phyloP scores from a whole-genome alignment of 1,139 yeast genomes.

The Lodderomyces margitis region DNA sequence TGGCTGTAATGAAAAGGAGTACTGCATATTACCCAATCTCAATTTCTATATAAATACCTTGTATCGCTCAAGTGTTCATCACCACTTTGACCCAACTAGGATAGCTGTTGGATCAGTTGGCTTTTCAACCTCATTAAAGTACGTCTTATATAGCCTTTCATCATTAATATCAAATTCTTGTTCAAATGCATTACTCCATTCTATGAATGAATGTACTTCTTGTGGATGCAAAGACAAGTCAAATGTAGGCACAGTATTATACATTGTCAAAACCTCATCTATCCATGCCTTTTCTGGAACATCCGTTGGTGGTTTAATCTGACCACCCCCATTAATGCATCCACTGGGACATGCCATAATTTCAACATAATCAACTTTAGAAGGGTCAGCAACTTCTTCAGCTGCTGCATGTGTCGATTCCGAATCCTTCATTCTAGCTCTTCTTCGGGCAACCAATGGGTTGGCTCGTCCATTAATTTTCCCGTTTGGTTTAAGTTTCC shows the following conservation, averaged over 20 bases:
- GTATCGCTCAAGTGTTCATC: conserved; percentile 5
- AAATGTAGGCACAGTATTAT: conserved; percentile 25
- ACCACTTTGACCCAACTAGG: conserved; percentile 48
- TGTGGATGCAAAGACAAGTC: conserved; percentile 18
- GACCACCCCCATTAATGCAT: conserved; percentile 97
- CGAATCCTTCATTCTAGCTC: conserved; percentile 27
- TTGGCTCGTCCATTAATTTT: conserved; percentile 23
- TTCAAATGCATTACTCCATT: conserved; percentile 38
- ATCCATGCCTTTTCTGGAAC: conserved; percentile 44
- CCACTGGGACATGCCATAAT: conserved; percentile 99
- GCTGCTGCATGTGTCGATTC: conserved; percentile 26
- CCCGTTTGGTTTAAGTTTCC: conserved; percentile 62
- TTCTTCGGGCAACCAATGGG: conserved; percentile 43
- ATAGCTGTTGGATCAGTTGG: conserved; percentile 48
- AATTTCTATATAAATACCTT: background rate
- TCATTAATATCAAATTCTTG: conserved; percentile 26
- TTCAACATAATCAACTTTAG: conserved; percentile 79
- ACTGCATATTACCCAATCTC: conserved; percentile 6
- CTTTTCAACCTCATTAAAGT: conserved; percentile 51
- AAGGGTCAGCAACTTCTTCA: conserved; percentile 53
- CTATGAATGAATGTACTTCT: conserved; percentile 17
- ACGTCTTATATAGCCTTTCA: conserved; percentile 43
- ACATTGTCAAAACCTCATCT: conserved; percentile 27
- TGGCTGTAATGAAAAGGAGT: conserved; percentile 10
- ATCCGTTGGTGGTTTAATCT: conserved; percentile 51